Percentiles rank a stretch among this genome's conserved stretches.
phyloP scores from a whole-genome alignment of 305 asterid species.

The Fraxinus ornus region DNA sequence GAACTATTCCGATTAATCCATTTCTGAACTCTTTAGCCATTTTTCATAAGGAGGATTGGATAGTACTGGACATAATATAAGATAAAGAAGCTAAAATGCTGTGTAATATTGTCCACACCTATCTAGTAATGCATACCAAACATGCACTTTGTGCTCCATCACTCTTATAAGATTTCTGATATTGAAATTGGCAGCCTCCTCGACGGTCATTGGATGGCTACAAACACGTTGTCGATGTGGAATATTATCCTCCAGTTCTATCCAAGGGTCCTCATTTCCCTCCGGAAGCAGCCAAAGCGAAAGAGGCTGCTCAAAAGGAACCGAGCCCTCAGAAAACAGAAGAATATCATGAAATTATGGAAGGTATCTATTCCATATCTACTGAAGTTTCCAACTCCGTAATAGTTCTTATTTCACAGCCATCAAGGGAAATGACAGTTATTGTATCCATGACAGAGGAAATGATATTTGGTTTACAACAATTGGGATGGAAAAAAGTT shows the following conservation, averaged over 20 bases:
- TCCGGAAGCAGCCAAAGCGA: slow-evolving; percentile 81
- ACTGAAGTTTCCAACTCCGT: background rate
- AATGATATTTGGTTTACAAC: slow-evolving; percentile 77
- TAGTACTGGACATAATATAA: background rate
- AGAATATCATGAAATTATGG: slow-evolving; percentile 82
- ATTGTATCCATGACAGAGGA: slow-evolving; percentile 48
- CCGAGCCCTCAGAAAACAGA: slow-evolving; percentile 49
- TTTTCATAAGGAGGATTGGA: background rate
- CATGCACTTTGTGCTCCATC: background rate
- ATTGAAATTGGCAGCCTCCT: slow-evolving; percentile 54
- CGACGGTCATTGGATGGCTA: slow-evolving; percentile 79
- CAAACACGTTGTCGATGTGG: slow-evolving; percentile 72
- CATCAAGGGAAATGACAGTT: slow-evolving; percentile 16
- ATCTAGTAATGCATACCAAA: background rate
- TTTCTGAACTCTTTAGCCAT: background rate
- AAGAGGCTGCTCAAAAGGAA: slow-evolving; percentile 77
- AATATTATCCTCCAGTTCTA: slow-evolving; percentile 65
- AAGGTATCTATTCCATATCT: slow-evolving; percentile 45
- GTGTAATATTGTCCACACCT: background rate
- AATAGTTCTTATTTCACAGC: background rate
- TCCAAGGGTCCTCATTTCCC: slow-evolving; percentile 62
- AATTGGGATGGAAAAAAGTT: slow-evolving; percentile 78
- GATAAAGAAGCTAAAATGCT: background rate
- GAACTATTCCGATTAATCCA: background rate
- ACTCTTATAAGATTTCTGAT: slow-evolving; percentile 15